phyloP scores from a whole-genome alignment of 768 basidiomycete genomes.

The Galerina marginata region DNA sequence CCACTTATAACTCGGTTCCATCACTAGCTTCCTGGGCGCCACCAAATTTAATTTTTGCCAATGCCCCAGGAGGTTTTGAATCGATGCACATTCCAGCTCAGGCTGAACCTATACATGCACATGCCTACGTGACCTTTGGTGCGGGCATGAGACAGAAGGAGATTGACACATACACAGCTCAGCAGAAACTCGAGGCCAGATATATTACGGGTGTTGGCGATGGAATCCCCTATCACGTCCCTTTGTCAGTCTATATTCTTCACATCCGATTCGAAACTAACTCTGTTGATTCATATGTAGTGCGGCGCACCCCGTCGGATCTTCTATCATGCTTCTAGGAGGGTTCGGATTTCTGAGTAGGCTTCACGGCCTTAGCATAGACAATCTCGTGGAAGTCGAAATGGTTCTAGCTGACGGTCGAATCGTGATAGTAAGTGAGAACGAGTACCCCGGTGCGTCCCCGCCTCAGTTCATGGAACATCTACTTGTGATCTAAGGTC shows the following conservation, averaged over 20 bases:
- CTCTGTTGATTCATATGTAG: slow-evolving; percentile 38
- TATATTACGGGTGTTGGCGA: slow-evolving; percentile 55
- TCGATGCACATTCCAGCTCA: slow-evolving; percentile 49
- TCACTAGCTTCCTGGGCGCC: slow-evolving; percentile 43
- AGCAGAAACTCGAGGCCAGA: slow-evolving; percentile 64
- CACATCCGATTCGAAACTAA: slow-evolving; percentile 4
- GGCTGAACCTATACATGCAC: slow-evolving; percentile 64
- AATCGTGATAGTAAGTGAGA: slow-evolving; percentile 79
- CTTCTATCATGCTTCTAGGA: slow-evolving; percentile 81
- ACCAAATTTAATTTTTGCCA: slow-evolving; percentile 32
- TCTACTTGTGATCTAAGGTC: background rate
- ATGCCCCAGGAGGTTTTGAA: slow-evolving; percentile 14
- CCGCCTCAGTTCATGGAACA: background rate
- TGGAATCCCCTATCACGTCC: slow-evolving; percentile 79
- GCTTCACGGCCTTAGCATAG: slow-evolving; percentile 84
- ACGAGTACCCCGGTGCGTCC: slow-evolving; percentile 66
- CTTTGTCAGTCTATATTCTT: slow-evolving; percentile 57
- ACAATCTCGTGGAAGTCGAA: slow-evolving; percentile 90
- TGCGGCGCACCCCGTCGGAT: slow-evolving; percentile 80
- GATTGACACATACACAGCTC: slow-evolving; percentile 77
- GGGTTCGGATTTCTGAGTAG: slow-evolving; percentile 91
- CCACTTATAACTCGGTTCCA: slow-evolving; percentile 37
- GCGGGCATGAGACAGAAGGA: slow-evolving; percentile 87
- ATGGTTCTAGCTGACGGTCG: slow-evolving; percentile 90
- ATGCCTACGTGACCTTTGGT: slow-evolving; percentile 86